Evolutionary conservation across 2,329 filamentous ascomycete genomes (phyloP).

Genomic region (Mollisiaceae sp.): DNA sequence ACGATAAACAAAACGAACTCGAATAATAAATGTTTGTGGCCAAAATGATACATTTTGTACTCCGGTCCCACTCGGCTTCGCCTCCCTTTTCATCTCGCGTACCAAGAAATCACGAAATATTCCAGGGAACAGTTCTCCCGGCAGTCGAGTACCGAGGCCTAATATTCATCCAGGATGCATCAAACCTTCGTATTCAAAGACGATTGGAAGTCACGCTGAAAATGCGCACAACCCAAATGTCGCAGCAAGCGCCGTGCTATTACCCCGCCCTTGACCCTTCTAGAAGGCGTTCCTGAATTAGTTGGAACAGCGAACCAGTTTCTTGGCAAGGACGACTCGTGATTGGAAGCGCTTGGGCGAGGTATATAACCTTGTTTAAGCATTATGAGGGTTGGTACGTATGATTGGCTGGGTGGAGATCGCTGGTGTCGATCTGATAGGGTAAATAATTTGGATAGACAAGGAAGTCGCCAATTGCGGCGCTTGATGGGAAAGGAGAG

Average conservation of each 20-base stretch:
- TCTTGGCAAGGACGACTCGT: neutral
- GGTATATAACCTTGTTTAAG: neutral
- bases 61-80: neutral
- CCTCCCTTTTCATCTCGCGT: slow-evolving; percentile 4
- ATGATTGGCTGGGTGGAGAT: no score
- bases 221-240: neutral
- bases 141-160: neutral
- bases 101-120: neutral
- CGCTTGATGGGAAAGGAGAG: no score
- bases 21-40: neutral
- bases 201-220: neutral
- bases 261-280: neutral
- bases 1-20: neutral
- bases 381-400: neutral
- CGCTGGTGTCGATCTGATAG: neutral
- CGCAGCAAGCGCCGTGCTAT: neutral
- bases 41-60: neutral
- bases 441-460: neutral
- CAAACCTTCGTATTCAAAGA: neutral
- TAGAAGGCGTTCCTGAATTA: slow-evolving; percentile 3
- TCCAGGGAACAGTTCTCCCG: neutral
- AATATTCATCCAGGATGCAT: neutral
- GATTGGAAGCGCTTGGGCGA: neutral
- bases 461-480: no score
- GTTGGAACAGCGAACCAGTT: neutral